These are phyloP conservation scores for Corchorus capsularis DNA, from an alignment of 345 rosid genomes.

Conservation along the genomic window DNA sequence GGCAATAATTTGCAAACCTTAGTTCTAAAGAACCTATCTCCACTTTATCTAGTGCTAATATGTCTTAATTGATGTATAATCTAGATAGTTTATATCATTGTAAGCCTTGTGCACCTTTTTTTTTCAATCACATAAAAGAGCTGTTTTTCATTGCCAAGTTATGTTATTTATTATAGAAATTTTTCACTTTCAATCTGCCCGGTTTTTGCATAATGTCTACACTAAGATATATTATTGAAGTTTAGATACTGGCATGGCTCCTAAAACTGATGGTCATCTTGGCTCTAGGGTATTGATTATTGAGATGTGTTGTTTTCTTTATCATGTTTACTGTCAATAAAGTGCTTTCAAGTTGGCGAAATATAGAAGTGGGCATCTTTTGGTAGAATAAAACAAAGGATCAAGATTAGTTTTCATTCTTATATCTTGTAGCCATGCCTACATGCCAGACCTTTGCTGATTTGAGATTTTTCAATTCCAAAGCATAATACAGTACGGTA, in stretches of 20 bases:
- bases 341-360: not conserved
- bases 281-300: not conserved
- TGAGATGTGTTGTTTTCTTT: not conserved
- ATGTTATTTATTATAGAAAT: not conserved
- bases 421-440: not conserved
- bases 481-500: not conserved
- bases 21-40: not conserved
- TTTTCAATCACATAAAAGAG: not conserved
- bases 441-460: not conserved
- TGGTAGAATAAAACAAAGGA: not conserved
- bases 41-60: not conserved
- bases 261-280: not conserved
- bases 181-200: not conserved
- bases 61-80: too few species aligned
- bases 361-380: not conserved
- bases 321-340: not conserved
- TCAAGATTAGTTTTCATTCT: not conserved
- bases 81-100: too few species aligned
- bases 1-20: not conserved
- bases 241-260: not conserved
- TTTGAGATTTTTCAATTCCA: not conserved
- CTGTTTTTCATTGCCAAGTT: conserved; percentile 1
- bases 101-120: not conserved
- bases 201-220: not conserved
- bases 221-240: not conserved